These are phyloP conservation scores for Tardiomyces depauwii DNA, from an alignment of 1,139 yeast species.

Conservation along the genomic window DNA sequence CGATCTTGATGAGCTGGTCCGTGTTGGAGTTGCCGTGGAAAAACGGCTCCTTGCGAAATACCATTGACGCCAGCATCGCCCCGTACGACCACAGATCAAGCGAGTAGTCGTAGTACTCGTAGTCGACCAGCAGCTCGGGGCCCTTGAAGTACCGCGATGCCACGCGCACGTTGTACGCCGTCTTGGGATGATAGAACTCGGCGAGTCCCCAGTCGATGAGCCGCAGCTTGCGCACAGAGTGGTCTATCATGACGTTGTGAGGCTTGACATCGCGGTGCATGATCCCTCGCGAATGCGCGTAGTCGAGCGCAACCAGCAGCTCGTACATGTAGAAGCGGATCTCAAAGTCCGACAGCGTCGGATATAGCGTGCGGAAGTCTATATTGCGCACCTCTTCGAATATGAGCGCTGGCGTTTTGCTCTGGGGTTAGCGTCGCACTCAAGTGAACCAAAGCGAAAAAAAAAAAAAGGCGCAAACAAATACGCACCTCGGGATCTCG, in stretches of 20 bases:
- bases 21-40: conserved; percentile 95
- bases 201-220: conserved; percentile 98
- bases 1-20: conserved; percentile 92
- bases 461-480: neutral
- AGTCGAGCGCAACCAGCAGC: conserved; percentile 73
- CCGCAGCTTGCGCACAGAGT: conserved; percentile 49
- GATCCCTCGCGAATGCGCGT: conserved; percentile 87
- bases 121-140: conserved; percentile 93
- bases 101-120: conserved; percentile 85
- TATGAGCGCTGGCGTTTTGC: conserved; percentile 84
- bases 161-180: conserved; percentile 92
- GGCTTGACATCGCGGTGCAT: conserved; percentile 97
- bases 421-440: conserved; percentile 16
- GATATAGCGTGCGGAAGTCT: conserved; percentile 78
- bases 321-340: conserved; percentile 80
- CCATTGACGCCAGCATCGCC: conserved; percentile 95
- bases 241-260: conserved; percentile 94
- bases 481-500: conserved; percentile 50
- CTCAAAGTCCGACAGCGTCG: conserved; percentile 67
- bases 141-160: conserved; percentile 98
- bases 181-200: conserved; percentile 91
- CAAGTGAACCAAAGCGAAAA: no score
- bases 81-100: conserved; percentile 96
- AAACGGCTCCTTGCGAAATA: conserved; percentile 92
- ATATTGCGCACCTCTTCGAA: conserved; percentile 79